Evolutionary conservation across 75 land plant genomes (phyloP), one percentile per base, ranked within the genome.

Genomic region (Pinus taeda): DNA sequence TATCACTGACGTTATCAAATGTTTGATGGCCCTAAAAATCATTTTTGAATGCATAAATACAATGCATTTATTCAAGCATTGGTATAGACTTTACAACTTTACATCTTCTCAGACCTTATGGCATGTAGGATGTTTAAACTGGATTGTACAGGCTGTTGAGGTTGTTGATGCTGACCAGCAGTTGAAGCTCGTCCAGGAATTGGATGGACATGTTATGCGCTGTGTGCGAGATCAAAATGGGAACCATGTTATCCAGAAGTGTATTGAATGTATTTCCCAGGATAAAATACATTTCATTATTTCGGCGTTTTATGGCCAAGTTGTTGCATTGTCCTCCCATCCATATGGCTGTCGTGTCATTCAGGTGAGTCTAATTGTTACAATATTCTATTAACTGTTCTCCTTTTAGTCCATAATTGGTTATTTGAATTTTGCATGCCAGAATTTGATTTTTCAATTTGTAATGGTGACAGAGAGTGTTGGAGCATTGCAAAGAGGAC

Each of bases 191-290:
- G 92, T 91, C 29, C 66, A 60, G 21, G 93, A 91, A 76, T 81
- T 91, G 69, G 90, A 87, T 86, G 93, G 93, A n/a, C 78, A 85
- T 57, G 81, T 91, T 30, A 91, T 91, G 90, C 81, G 83, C 59
- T 91, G 93, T 61, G 93, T 91, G 57, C 87, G 91, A 62, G 98
- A 95, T 65, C 98, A 95, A 79, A 93, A 95, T 79, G 98, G 98
- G 30, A 95, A 95, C 79, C 96, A 95, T 84, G 98, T 93, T 75
- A 88, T 95, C 60, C 98, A 95, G 94, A 90, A 91, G 78, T 91
- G 93, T 77, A 91, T 91, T 62, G 93, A 91, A 73, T 89, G 93
- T 76, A 87, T 91, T 15, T 90, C 93, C 13, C 85, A 92, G 5
- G 93, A 89, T 42, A 82, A 78, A 21, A 91, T 90, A 59, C 84